Evolutionary conservation across 257 asterid species (phyloP).

Genomic region (Prunella vulgaris): DNA sequence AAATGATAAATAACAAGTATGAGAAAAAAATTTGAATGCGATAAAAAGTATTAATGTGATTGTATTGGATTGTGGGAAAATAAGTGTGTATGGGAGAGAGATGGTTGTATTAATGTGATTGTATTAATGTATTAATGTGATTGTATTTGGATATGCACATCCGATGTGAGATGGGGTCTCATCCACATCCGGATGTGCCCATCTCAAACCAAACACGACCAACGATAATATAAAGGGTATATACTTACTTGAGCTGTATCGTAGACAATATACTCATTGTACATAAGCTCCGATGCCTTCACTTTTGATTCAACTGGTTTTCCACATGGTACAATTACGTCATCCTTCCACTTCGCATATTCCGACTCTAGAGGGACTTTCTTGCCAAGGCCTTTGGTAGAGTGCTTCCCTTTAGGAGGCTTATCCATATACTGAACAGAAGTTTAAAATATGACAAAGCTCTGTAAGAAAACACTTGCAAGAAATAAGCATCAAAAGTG

Average conservation of each 20-base stretch:
- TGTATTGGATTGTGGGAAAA: too few species aligned
- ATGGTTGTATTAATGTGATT: too few species aligned
- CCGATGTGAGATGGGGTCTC: too few species aligned
- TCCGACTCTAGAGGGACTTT: constrained; percentile 69
- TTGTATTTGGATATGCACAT: too few species aligned
- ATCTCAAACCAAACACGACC: too few species aligned
- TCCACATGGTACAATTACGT: constrained; percentile 86
- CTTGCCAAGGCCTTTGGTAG: constrained; percentile 93
- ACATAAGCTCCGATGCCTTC: constrained; percentile 76
- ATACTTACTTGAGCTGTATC: constrained; percentile 76
- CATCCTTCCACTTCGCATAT: constrained; percentile 72
- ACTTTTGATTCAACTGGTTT: constrained; percentile 70
- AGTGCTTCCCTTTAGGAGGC: constrained; percentile 87
- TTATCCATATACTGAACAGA: constrained; percentile 75
- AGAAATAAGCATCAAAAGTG: background rate
- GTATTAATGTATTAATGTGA: too few species aligned
- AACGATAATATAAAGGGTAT: background rate
- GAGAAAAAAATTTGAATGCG: too few species aligned
- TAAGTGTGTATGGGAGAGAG: too few species aligned
- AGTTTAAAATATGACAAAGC: constrained; percentile 3
- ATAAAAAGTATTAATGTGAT: too few species aligned
- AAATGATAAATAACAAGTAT: too few species aligned
- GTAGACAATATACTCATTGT: constrained; percentile 90
- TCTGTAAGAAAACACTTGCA: background rate
- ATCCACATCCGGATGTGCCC: too few species aligned